Conservation (phyloP, 805 yeast species). For the Ogataea paraovalis region DNA sequence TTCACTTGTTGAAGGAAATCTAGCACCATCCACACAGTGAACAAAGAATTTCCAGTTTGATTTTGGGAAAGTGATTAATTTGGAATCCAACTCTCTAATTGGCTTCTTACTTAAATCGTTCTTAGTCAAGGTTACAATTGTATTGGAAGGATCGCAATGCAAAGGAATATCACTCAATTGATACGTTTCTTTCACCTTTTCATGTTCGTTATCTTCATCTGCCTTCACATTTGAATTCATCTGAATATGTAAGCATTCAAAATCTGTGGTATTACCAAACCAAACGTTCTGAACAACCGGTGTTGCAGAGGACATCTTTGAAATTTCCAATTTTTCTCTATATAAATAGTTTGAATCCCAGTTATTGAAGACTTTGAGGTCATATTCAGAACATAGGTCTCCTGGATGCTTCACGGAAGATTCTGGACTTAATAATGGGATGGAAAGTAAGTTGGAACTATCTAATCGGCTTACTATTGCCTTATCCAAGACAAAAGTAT, state of each 20-base stretch:
- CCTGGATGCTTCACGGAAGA: slow-evolving; percentile 23
- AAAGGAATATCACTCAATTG: slow-evolving; percentile 26
- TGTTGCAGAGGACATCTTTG: slow-evolving; percentile 80
- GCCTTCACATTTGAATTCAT: slow-evolving; percentile 10
- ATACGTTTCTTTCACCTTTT: not conserved
- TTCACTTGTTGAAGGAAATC: slow-evolving; percentile 45
- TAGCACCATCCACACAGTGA: slow-evolving; percentile 56
- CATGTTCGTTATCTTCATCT: not conserved
- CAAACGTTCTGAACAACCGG: slow-evolving; percentile 53
- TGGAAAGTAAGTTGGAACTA: slow-evolving; percentile 23
- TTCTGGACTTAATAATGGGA: slow-evolving; percentile 23
- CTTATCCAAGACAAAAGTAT: slow-evolving; percentile 26
- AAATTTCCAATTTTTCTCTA: slow-evolving; percentile 78
- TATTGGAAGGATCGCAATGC: slow-evolving; percentile 48
- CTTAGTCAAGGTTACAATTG: slow-evolving; percentile 41
- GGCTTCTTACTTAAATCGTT: slow-evolving; percentile 25
- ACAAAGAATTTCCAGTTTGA: slow-evolving; percentile 53
- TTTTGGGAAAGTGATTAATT: slow-evolving; percentile 46
- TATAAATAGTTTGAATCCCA: slow-evolving; percentile 69
- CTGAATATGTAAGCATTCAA: slow-evolving; percentile 38
- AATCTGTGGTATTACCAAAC: slow-evolving; percentile 82
- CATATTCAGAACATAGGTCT: slow-evolving; percentile 33
- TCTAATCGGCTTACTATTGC: slow-evolving; percentile 17
- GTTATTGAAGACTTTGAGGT: slow-evolving; percentile 42
- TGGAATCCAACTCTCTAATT: slow-evolving; percentile 23